These are phyloP conservation scores for Fusarium cicatricum DNA, from an alignment of 2,329 filamentous ascomycete genomes.

Conservation along the genomic window DNA sequence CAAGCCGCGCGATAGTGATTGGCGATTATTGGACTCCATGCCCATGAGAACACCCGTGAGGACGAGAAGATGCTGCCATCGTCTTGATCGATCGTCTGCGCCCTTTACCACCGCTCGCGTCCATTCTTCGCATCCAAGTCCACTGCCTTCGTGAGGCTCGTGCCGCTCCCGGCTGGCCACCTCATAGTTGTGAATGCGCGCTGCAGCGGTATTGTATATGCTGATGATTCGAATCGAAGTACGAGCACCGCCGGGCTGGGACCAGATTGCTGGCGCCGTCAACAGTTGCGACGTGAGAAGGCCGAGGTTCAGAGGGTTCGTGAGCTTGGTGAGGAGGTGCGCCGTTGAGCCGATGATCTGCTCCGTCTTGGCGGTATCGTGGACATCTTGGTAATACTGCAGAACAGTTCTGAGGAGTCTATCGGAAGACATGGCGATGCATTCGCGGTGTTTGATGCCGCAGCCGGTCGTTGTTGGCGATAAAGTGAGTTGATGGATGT, in stretches of 20 bases:
- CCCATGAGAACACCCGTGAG: slow-evolving; percentile 82
- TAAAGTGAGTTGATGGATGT: slow-evolving; percentile 12
- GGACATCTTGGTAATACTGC: slow-evolving; percentile 63
- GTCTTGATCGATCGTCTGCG: slow-evolving; percentile 64
- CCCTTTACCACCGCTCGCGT: slow-evolving; percentile 64
- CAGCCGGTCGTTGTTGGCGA: not conserved
- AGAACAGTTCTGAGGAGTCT: slow-evolving; percentile 72
- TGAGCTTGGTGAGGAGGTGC: slow-evolving; percentile 72
- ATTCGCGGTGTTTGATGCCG: slow-evolving; percentile 1
- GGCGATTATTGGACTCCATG: slow-evolving; percentile 70
- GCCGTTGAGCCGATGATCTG: slow-evolving; percentile 72
- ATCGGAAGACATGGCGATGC: slow-evolving; percentile 67
- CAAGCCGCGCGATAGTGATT: slow-evolving; percentile 69
- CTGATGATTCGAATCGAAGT: slow-evolving; percentile 73
- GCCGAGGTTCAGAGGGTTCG: slow-evolving; percentile 78
- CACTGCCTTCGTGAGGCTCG: slow-evolving; percentile 50
- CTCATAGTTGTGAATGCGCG: slow-evolving; percentile 61
- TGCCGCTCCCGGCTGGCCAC: slow-evolving; percentile 48
- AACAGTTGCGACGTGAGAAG: slow-evolving; percentile 77
- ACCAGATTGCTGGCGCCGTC: slow-evolving; percentile 76
- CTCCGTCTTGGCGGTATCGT: slow-evolving; percentile 59
- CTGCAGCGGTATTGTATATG: slow-evolving; percentile 74
- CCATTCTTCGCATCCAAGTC: slow-evolving; percentile 61
- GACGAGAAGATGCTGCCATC: slow-evolving; percentile 87
- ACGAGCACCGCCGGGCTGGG: slow-evolving; percentile 64